Evolutionary conservation across 2,329 filamentous ascomycete species (phyloP).

Genomic region (Ambrosiella beaveri): DNA sequence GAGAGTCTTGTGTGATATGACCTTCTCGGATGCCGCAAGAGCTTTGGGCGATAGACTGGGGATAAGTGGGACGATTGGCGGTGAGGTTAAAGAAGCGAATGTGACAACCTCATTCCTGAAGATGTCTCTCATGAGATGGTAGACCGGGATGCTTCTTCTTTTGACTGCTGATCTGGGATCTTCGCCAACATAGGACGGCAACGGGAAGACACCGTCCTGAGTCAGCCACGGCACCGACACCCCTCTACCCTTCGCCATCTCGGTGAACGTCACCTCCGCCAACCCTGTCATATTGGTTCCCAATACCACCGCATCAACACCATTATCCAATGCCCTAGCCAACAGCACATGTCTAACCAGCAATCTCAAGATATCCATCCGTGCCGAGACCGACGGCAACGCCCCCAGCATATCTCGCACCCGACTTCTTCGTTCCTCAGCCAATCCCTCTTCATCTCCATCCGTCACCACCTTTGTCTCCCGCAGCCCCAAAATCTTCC

Average conservation of each 20-base stretch:
- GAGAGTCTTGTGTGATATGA: slow-evolving; percentile 54
- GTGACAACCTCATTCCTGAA: slow-evolving; percentile 62
- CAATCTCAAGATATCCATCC: slow-evolving; percentile 53
- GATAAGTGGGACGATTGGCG: slow-evolving; percentile 33
- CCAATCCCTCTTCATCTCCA: neutral
- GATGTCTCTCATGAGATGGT: slow-evolving; percentile 72
- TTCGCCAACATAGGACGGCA: slow-evolving; percentile 18
- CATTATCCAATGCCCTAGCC: slow-evolving; percentile 38
- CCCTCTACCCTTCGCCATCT: slow-evolving; percentile 81
- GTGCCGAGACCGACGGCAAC: slow-evolving; percentile 57
- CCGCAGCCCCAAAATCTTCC: slow-evolving; percentile 26
- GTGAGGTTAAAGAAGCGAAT: slow-evolving; percentile 40
- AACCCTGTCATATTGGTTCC: slow-evolving; percentile 77
- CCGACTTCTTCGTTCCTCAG: slow-evolving; percentile 17
- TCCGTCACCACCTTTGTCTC: neutral
- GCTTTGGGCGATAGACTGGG: slow-evolving; percentile 18
- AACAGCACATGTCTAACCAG: slow-evolving; percentile 58
- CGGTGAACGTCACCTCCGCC: slow-evolving; percentile 68
- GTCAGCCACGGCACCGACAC: slow-evolving; percentile 68
- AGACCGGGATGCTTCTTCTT: slow-evolving; percentile 27
- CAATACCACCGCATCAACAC: slow-evolving; percentile 57
- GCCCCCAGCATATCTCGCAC: slow-evolving; percentile 39
- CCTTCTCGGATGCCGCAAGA: slow-evolving; percentile 18
- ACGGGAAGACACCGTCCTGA: slow-evolving; percentile 46
- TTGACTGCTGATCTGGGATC: slow-evolving; percentile 16